These are phyloP conservation scores for Neospora caninum DNA, from an alignment of 169 alveolate genomes.

Conservation along the genomic window DNA sequence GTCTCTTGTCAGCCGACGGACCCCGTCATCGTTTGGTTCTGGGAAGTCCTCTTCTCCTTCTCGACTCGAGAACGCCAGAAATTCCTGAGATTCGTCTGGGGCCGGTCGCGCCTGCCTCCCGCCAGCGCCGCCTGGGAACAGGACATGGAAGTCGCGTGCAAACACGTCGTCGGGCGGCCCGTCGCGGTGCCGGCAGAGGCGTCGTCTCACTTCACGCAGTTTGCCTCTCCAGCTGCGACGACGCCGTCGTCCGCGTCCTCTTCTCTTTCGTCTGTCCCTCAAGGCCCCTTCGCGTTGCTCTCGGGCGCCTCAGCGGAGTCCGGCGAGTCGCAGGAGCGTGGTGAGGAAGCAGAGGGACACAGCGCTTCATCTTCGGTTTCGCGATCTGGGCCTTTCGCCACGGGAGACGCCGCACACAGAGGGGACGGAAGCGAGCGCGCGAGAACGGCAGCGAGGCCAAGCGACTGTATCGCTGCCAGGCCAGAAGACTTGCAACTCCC, in stretches of 20 bases:
- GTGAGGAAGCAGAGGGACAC: too few relatives aligned
- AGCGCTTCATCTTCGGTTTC: too few relatives aligned
- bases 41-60: slow-evolving; percentile 87
- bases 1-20: slow-evolving; percentile 71
- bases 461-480: not conserved
- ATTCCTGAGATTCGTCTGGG: slow-evolving; percentile 91
- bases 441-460: not conserved
- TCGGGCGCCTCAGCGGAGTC: too few relatives aligned
- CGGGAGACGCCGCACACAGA: not conserved
- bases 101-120: slow-evolving; percentile 89
- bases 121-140: slow-evolving; percentile 71
- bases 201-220: not conserved
- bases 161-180: not conserved
- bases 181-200: not conserved
- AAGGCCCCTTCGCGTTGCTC: too few relatives aligned
- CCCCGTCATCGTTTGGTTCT: slow-evolving; percentile 79
- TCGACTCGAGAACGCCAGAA: slow-evolving; percentile 82
- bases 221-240: slow-evolving; percentile 29
- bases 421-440: not conserved
- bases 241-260: not conserved
- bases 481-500: slow-evolving; percentile 80
- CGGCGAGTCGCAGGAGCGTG: too few relatives aligned
- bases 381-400: too few relatives aligned
- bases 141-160: slow-evolving; percentile 70
- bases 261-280: too few relatives aligned